phyloP scores from a whole-genome alignment of 371 early-diverging fungal species.

The Astathelohania contejeani region DNA sequence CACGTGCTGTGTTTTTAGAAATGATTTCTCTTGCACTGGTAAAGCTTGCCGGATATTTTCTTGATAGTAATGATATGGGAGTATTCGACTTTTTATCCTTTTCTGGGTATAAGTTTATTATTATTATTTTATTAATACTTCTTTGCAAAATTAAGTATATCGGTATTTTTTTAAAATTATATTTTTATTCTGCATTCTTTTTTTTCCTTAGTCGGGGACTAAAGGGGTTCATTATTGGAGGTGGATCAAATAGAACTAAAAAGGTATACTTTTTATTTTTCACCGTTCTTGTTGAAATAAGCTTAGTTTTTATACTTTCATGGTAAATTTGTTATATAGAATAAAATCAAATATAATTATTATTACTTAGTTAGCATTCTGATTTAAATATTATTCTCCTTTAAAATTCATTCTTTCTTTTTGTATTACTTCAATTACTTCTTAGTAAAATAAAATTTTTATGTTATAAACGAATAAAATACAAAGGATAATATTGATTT shows the following conservation, averaged over 20 bases:
- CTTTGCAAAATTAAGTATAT: slow-evolving; percentile 10
- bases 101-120: slow-evolving; percentile 82
- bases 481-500: too few species aligned
- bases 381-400: too few species aligned
- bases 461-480: too few species aligned
- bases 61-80: slow-evolving; percentile 67
- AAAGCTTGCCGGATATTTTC: slow-evolving; percentile 66
- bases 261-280: slow-evolving; percentile 46
- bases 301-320: background rate
- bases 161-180: slow-evolving; percentile 8
- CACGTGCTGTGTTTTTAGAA: slow-evolving; percentile 64
- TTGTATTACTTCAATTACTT: too few species aligned
- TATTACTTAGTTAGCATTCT: too few species aligned
- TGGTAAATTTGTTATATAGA: too few species aligned
- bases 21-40: slow-evolving; percentile 63
- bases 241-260: slow-evolving; percentile 17
- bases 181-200: slow-evolving; percentile 36
- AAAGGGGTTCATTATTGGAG: slow-evolving; percentile 27
- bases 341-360: too few species aligned
- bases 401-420: too few species aligned
- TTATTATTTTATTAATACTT: slow-evolving; percentile 21
- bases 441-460: too few species aligned
- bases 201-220: slow-evolving; percentile 44
- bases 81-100: slow-evolving; percentile 69
- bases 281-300: slow-evolving; percentile 30